These are phyloP conservation scores for Blastobotrys persicus DNA, from an alignment of 1,139 yeast genomes.

Conservation along the genomic window DNA sequence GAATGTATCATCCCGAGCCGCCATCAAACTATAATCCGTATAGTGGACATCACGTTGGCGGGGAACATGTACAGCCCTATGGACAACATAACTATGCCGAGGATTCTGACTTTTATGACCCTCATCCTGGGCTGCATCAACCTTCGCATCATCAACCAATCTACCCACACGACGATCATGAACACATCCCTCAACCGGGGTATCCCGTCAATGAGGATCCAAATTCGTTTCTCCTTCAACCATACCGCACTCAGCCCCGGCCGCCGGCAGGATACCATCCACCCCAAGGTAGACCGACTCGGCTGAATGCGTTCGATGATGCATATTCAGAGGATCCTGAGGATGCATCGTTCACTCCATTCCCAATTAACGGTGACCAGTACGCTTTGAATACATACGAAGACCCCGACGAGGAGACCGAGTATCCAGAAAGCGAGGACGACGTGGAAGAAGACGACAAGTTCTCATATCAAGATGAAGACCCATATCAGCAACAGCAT, in stretches of 20 bases:
- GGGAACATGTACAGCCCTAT: not conserved
- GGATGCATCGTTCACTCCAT: slow-evolving; percentile 34
- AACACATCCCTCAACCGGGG: slow-evolving; percentile 5
- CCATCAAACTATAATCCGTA: slow-evolving; percentile 1
- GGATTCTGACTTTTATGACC: slow-evolving; percentile 1
- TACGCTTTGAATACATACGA: slow-evolving; percentile 41
- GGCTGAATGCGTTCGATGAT: slow-evolving; percentile 14
- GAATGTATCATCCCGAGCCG: not conserved
- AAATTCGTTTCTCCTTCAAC: slow-evolving; percentile 12
- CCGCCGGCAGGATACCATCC: not conserved
- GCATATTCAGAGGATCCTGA: slow-evolving; percentile 27
- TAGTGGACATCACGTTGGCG: not conserved
- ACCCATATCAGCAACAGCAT: slow-evolving; percentile 21
- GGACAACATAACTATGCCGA: slow-evolving; percentile 2
- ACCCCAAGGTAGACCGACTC: not conserved
- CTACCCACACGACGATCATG: not conserved
- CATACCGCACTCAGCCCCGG: slow-evolving; percentile 10
- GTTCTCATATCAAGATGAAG: slow-evolving; percentile 20
- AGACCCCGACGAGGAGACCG: slow-evolving; percentile 26
- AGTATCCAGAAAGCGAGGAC: slow-evolving; percentile 9
- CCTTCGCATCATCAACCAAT: not conserved
- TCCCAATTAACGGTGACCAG: slow-evolving; percentile 40
- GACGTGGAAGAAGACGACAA: slow-evolving; percentile 21
- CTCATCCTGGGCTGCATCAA: not conserved
- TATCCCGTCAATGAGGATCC: slow-evolving; percentile 12